These are phyloP conservation scores for Isoetes taiwanensis DNA, from an alignment of 75 land plant genomes.

Conservation along the genomic window DNA sequence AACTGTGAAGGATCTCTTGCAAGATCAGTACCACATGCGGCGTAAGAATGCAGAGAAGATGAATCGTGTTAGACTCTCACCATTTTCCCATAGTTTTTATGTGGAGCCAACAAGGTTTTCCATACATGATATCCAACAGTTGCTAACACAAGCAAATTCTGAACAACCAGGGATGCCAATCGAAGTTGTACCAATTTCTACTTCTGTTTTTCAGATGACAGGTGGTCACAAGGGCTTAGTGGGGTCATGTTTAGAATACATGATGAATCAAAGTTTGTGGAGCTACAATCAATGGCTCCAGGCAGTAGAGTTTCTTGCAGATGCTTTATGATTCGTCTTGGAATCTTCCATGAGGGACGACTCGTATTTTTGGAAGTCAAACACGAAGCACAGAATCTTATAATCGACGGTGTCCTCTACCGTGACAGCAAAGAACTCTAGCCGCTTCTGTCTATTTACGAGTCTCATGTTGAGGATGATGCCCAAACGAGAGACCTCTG, in stretches of 20 bases:
- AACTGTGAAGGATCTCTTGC: slow-evolving; percentile 4
- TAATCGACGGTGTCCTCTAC: too few relatives aligned
- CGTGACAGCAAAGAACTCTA: too few relatives aligned
- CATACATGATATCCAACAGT: not conserved
- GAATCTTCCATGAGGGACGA: too few relatives aligned
- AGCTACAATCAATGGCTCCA: not conserved
- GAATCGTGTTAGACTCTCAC: not conserved
- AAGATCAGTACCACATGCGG: slow-evolving; percentile 2
- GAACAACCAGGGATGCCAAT: not conserved
- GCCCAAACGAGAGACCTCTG: too few relatives aligned
- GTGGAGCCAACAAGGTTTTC: not conserved
- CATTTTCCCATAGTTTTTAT: slow-evolving; percentile 1
- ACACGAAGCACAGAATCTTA: too few relatives aligned
- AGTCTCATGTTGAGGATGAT: too few relatives aligned
- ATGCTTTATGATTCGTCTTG: too few relatives aligned
- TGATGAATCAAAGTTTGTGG: not conserved
- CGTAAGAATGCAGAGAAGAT: slow-evolving; percentile 5
- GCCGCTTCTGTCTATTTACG: too few relatives aligned
- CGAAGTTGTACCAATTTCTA: not conserved
- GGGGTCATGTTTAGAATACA: slow-evolving; percentile 3
- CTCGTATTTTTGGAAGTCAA: too few relatives aligned
- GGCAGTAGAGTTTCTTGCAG: too few relatives aligned
- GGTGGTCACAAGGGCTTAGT: slow-evolving; percentile 6
- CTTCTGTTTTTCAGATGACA: not conserved
- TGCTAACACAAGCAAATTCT: not conserved